phyloP scores from a whole-genome alignment of 108 stramenopile genomes.

The Nannochloropsis salina region DNA sequence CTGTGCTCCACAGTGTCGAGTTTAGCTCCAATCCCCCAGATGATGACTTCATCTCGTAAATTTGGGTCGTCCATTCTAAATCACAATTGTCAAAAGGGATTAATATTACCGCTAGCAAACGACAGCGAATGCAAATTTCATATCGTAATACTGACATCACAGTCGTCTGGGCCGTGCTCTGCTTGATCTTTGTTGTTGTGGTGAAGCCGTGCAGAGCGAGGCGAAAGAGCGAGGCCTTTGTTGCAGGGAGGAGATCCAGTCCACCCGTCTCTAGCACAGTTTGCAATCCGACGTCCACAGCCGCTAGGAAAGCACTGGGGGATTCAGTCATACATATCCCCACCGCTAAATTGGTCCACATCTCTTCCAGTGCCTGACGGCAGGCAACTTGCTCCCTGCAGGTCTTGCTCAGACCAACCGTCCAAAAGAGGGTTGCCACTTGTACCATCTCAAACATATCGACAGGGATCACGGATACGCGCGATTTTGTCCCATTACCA shows the following conservation, averaged over 20 bases:
- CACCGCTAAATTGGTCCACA: not conserved
- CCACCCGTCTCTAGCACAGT: constrained; percentile 15
- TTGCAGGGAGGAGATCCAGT: not conserved
- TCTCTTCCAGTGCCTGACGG: not conserved
- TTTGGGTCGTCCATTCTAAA: not conserved
- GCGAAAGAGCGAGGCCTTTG: not conserved
- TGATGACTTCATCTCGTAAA: not conserved
- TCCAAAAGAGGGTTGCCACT: not conserved
- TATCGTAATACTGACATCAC: not conserved
- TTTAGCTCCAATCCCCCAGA: not conserved
- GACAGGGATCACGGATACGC: not conserved
- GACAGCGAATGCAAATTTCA: constrained; percentile 2
- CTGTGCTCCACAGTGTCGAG: not conserved
- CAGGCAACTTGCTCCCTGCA: not conserved
- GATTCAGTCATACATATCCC: too few species aligned
- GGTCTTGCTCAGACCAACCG: not conserved
- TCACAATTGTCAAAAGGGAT: constrained; percentile 14
- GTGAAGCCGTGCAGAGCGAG: constrained; percentile 7
- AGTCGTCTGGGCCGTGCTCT: not conserved
- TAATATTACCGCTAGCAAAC: not conserved
- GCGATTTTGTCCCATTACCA: too few species aligned
- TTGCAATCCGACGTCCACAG: not conserved
- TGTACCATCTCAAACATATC: not conserved
- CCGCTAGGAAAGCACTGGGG: not conserved
- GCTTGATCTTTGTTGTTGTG: not conserved